Percentiles rank a stretch among this genome's conserved stretches.
These are phyloP conservation scores for Acer campestre DNA, from an alignment of 345 rosid genomes.

Conservation along the genomic window DNA sequence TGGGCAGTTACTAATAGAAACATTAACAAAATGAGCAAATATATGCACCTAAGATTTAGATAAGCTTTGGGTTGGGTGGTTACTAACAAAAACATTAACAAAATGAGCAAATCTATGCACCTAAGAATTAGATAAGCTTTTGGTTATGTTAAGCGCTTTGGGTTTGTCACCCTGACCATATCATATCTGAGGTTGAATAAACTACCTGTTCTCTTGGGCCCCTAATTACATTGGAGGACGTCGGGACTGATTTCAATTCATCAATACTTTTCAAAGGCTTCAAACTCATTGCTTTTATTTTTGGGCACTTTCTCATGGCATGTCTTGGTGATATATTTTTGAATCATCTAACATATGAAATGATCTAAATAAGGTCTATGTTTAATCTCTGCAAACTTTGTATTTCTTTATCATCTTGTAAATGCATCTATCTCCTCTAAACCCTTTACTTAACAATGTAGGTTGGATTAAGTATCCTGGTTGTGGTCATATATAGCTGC, in stretches of 20 bases:
- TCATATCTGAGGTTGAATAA: neutral
- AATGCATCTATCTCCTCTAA: slow-evolving; percentile 16
- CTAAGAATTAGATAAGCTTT: neutral
- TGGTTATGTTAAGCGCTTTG: neutral
- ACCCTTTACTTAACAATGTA: slow-evolving; percentile 37
- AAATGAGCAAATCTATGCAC: neutral
- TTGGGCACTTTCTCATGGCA: slow-evolving; percentile 1
- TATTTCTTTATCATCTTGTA: slow-evolving; percentile 7
- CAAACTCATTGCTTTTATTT: neutral
- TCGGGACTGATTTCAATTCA: neutral
- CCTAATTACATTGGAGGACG: neutral
- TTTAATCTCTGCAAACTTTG: neutral
- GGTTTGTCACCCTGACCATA: neutral
- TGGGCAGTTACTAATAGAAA: neutral
- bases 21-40: neutral
- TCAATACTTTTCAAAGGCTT: neutral
- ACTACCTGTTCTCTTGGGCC: neutral
- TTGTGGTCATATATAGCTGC: slow-evolving; percentile 85
- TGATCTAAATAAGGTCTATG: neutral
- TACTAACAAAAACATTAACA: neutral
- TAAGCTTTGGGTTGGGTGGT: neutral
- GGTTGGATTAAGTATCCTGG: slow-evolving; percentile 79
- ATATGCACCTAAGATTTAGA: slow-evolving; percentile 1
- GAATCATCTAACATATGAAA: slow-evolving; percentile 2
- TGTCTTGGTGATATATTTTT: neutral